Evolutionary conservation across 2,329 filamentous ascomycete species (phyloP), one percentile per base, ranked within the genome.

Genomic region (Aspergillus pseudoviridinutans): DNA sequence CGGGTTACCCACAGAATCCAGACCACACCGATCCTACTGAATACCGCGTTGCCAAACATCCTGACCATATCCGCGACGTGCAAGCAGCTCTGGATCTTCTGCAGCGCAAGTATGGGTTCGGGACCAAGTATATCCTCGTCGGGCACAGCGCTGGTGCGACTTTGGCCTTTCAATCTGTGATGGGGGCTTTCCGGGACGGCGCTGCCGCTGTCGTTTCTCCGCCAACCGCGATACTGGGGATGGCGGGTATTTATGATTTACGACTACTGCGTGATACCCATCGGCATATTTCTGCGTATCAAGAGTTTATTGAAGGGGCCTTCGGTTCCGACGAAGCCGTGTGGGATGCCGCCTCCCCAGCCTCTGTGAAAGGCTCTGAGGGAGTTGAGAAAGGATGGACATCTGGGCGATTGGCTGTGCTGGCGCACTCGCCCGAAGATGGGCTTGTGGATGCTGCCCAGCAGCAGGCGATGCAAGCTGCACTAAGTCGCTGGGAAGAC

Each of bases 91-190:
- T 80, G 1, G 63, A 62, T 1, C 74, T 78, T 49, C 61, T 80
- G 27, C 76, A 80, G 62, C 55, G 57, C 14, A 74, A 69, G 28
- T 78, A 78, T 54, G 58, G 55, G 0, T 75, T 78, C 51, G 73
- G 70, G 1, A 61, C 69, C 4, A 63, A 68, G 20, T 80, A 80
- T 51, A 62, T 80, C 22, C 72, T 80, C 1, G 72, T 75, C 12
- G 78, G 78, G 3, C 78, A 80, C 58, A 79, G 77, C 52, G 78
- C 77, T 54, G 78, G 78, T 6, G 78, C 78, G 8, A 80, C 77
- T 2, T 60, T 80, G 46, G 76, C 77, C 8, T 76, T 79, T 53
- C 76, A 79, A 56, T 66, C 69, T 4, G 74, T 77, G 4, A 77
- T 80, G 73, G 63, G 67, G 50, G 59, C 27, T 52, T 70, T 42